Evolutionary conservation across 192 early-diverging fungal genomes (phyloP), one percentile per base, ranked within the genome.

Genomic region (Pecoramyces ruminantium): DNA sequence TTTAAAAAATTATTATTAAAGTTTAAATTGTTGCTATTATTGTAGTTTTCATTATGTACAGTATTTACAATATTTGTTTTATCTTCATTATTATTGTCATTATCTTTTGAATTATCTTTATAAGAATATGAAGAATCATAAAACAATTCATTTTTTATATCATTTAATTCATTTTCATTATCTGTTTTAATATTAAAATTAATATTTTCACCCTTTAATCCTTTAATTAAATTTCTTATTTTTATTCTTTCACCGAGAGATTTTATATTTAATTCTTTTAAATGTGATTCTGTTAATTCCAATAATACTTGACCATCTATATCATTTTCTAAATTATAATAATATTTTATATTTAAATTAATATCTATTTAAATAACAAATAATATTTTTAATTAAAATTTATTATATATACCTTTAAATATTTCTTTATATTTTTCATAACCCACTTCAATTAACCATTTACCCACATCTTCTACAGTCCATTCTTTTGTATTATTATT

Each of bases 261-360:
- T 28, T 28, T 27, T n/a, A 88, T 80, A 18, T 78, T 77, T 17
- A 88, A 78, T 38, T 86, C 87, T 78, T 87, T 86, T 28, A 88
- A 78, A 14, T 78, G 81, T 30, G 84, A 82, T 78, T 84, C 82
- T 18, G 84, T n/a, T 29, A 86, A 81, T 13, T 38, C 29, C 2
- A 88, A 67, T 18, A 88, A 80, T 14, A 88, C 40, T 2, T 58
- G 30, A 0, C 87, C 87, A 78, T 88, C 87, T 16, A 88, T 82
- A 29, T 88, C 86, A 42, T 88, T 86, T 11, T 85, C 87, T 87
- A 4, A 67, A 67, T 80, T 81, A 4, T 84, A 82, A 28, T 39
- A 82, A 15, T 8, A 28, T 16, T 77, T n/a, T 6, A 34, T n/a
- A n/a, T n/a, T n/a, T n/a, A n/a, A n/a, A n/a, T n/a, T n/a, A n/a